Evolutionary conservation across 192 early-diverging fungal genomes (phyloP).

Genomic region (Backusella psychrophila): DNA sequence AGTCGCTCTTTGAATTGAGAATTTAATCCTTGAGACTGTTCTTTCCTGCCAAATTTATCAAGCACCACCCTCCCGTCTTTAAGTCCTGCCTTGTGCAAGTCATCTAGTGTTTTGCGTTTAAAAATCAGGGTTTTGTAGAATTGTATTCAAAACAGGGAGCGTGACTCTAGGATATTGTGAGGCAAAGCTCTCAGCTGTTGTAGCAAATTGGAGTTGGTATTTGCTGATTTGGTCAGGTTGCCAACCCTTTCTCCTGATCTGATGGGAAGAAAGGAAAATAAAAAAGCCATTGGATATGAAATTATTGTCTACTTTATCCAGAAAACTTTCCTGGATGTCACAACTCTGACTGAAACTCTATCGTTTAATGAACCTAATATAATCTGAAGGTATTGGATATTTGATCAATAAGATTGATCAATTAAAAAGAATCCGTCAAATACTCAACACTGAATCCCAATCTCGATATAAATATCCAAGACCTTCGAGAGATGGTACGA

Average conservation of each 20-base stretch:
- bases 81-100: no score
- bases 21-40: no score
- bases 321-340: neutral
- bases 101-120: no score
- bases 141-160: neutral
- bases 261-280: constrained; percentile 4
- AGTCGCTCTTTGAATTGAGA: no score
- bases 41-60: no score
- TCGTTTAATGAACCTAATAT: neutral
- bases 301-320: neutral
- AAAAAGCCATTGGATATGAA: constrained; percentile 7
- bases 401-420: constrained; percentile 6
- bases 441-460: neutral
- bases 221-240: constrained; percentile 8
- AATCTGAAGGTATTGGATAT: neutral
- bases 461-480: neutral
- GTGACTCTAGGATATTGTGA: constrained; percentile 7
- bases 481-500: neutral
- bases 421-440: neutral
- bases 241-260: neutral
- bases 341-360: neutral
- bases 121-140: no score
- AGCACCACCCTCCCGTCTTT: no score
- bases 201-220: constrained; percentile 1
- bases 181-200: neutral